Evolutionary conservation across 1,284 basidiomycete genomes (phyloP).

Genomic region (Meripilus lineatus): DNA sequence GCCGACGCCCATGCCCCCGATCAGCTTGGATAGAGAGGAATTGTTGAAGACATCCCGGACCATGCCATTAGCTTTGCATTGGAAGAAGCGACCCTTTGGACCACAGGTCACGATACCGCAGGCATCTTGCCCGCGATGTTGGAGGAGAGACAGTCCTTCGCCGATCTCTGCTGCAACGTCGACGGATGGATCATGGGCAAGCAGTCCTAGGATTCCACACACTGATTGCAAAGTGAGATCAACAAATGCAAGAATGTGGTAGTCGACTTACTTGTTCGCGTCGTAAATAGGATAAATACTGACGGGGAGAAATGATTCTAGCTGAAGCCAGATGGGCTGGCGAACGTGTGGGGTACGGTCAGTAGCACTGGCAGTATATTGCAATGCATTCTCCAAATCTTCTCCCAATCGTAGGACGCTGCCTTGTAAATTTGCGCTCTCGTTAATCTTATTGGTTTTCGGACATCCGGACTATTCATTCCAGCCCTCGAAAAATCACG

Average conservation of each 20-base stretch:
- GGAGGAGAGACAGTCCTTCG: conserved; percentile 87
- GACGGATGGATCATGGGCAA: conserved; percentile 71
- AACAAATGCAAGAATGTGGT: not conserved
- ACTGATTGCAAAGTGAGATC: no score
- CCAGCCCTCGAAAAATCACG: no score
- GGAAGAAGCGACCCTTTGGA: conserved; percentile 91
- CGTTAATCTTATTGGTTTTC: no score
- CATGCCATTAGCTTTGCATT: conserved; percentile 99
- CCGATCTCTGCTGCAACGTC: conserved; percentile 85
- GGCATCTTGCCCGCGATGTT: conserved; percentile 97
- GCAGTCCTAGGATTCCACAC: conserved; percentile 88
- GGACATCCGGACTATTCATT: no score
- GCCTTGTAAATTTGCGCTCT: no score
- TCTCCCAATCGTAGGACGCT: no score
- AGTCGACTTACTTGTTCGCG: conserved; percentile 9
- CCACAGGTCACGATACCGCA: conserved; percentile 98
- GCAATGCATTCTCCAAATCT: no score
- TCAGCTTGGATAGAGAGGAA: conserved; percentile 70
- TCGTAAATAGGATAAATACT: no score
- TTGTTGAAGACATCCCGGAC: conserved; percentile 96
- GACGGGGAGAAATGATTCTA: no score
- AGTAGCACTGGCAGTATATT: no score
- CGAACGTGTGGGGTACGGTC: no score
- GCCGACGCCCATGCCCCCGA: conserved; percentile 96
- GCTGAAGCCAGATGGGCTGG: no score